phyloP scores from a whole-genome alignment of 805 yeast species.

The Cyberlindnera euphorbiae region DNA sequence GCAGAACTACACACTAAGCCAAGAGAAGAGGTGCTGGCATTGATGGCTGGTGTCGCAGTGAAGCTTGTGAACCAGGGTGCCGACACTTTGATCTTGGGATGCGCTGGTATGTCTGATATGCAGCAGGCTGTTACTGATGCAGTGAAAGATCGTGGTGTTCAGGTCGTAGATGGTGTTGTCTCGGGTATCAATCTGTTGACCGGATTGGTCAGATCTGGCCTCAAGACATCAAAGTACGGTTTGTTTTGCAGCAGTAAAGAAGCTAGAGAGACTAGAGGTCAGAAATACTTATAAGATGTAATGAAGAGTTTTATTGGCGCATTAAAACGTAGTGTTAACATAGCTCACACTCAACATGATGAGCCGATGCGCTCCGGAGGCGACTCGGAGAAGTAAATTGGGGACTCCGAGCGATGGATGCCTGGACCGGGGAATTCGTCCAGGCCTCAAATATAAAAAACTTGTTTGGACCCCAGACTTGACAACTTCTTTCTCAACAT shows the following conservation, averaged over 20 bases:
- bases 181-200: slow-evolving; percentile 24
- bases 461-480: no score
- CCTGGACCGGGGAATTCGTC: no score
- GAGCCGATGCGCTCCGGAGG: no score
- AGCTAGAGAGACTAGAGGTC: slow-evolving; percentile 21
- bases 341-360: no score
- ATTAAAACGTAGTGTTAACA: no score
- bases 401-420: background rate
- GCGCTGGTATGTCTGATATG: slow-evolving; percentile 32
- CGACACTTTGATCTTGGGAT: slow-evolving; percentile 28
- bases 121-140: slow-evolving; percentile 23
- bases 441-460: no score
- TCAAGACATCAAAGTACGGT: slow-evolving; percentile 28
- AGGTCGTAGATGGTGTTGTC: slow-evolving; percentile 27
- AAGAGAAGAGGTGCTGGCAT: slow-evolving; percentile 25
- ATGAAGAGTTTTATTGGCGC: no score
- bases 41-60: slow-evolving; percentile 26
- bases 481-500: no score
- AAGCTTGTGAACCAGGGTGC: slow-evolving; percentile 28
- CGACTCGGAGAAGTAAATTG: no score
- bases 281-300: slow-evolving; percentile 12
- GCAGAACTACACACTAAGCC: slow-evolving; percentile 31
- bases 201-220: slow-evolving; percentile 20
- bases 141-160: slow-evolving; percentile 18
- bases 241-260: slow-evolving; percentile 23